Conservation (phyloP, 345 rosid genomes). For the Lenwebbia sp. region DNA sequence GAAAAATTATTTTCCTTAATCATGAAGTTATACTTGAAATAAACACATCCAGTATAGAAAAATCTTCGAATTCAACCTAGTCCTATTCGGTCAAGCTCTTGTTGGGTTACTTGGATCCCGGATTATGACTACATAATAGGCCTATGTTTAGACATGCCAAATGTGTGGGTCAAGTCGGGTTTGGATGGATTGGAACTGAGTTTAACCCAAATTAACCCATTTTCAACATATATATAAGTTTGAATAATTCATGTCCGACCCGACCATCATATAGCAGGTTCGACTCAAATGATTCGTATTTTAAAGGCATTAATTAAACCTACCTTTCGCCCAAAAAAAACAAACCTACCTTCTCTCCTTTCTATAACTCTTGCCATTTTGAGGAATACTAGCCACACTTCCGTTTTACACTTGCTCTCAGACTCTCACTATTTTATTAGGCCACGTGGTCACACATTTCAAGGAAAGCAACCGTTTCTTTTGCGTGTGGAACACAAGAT, state of each 20-base stretch:
- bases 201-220: neutral
- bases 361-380: neutral
- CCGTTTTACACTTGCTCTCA: neutral
- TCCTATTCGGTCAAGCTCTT: neutral
- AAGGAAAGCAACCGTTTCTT: neutral
- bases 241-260: neutral
- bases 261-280: fast-evolving
- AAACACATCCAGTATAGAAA: fast-evolving
- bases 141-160: neutral
- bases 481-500: neutral
- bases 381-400: neutral
- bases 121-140: neutral
- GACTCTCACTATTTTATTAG: neutral
- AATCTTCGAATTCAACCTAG: neutral
- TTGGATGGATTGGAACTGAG: neutral
- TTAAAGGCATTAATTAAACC: neutral
- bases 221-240: neutral
- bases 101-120: neutral
- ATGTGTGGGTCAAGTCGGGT: neutral
- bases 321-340: too few relatives aligned
- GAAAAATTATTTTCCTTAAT: neutral
- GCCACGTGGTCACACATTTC: neutral
- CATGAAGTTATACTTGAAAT: fast-evolving
- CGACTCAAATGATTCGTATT: neutral
- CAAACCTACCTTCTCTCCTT: neutral